These are phyloP conservation scores for Coprinopsis marcescibilis DNA, from an alignment of 768 basidiomycete genomes.

Conservation along the genomic window DNA sequence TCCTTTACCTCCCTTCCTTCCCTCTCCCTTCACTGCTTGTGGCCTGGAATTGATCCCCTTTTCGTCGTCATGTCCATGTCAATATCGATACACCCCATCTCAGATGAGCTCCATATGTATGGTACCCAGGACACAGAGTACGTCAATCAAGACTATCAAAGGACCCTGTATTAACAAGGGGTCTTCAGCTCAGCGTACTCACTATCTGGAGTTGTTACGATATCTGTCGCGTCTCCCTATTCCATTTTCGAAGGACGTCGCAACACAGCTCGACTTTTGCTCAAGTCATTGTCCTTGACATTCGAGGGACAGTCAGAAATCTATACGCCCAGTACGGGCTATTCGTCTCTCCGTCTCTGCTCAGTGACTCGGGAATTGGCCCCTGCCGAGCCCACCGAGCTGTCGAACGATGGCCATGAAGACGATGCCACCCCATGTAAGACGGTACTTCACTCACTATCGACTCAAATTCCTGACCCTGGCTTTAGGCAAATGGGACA, in stretches of 20 bases:
- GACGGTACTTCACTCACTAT: conserved; percentile 8
- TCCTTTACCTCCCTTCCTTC: conserved; percentile 6
- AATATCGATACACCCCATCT: conserved; percentile 56
- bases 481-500: conserved; percentile 52
- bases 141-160: conserved; percentile 21
- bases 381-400: conserved; percentile 46
- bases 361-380: conserved; percentile 59
- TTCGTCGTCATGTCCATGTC: conserved; percentile 56
- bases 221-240: conserved; percentile 54
- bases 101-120: conserved; percentile 58
- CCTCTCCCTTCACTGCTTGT: conserved; percentile 13
- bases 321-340: conserved; percentile 57
- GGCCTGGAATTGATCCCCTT: conserved; percentile 7
- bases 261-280: conserved; percentile 43
- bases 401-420: conserved; percentile 62
- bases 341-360: conserved; percentile 64
- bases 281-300: conserved; percentile 66
- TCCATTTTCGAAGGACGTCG: conserved; percentile 54
- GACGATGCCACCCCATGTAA: conserved; percentile 47
- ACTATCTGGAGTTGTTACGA: conserved; percentile 72
- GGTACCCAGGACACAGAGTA: conserved; percentile 64
- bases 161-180: conserved; percentile 2
- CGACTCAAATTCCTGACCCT: conserved; percentile 1
- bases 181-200: conserved; percentile 78
- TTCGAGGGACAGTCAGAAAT: conserved; percentile 88